A percentile compares a stretch with the other conserved stretches of the same genome.
Conservation (phyloP, 768 basidiomycete species). For the Lactarius indigo region DNA sequence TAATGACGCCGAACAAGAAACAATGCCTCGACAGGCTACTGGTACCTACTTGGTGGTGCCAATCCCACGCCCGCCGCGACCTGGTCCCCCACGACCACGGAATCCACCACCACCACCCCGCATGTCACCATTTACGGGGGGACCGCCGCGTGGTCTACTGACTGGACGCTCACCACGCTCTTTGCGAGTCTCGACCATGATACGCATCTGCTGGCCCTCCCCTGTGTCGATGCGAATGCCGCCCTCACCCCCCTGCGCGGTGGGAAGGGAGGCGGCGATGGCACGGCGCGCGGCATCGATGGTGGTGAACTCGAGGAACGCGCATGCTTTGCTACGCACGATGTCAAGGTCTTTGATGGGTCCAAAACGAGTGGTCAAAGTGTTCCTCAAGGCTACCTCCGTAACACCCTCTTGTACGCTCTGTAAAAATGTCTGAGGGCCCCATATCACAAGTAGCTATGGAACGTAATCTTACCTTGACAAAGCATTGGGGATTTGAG, state of each 20-base stretch:
- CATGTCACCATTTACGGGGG: slow-evolving; percentile 49
- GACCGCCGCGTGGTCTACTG: slow-evolving; percentile 58
- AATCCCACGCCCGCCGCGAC: slow-evolving; percentile 41
- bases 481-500: slow-evolving; percentile 79
- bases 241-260: slow-evolving; percentile 78
- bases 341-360: slow-evolving; percentile 86
- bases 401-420: slow-evolving; percentile 70
- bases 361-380: slow-evolving; percentile 66
- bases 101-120: slow-evolving; percentile 49
- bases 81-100: slow-evolving; percentile 44
- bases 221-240: slow-evolving; percentile 76
- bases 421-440: slow-evolving; percentile 34
- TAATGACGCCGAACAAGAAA: slow-evolving; percentile 22
- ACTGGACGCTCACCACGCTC: slow-evolving; percentile 82
- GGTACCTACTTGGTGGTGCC: slow-evolving; percentile 26
- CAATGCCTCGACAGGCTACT: neutral
- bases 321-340: slow-evolving; percentile 83
- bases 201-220: slow-evolving; percentile 49
- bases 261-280: slow-evolving; percentile 67
- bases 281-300: slow-evolving; percentile 84
- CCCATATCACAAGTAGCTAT: neutral
- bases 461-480: slow-evolving; percentile 58
- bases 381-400: slow-evolving; percentile 44
- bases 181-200: slow-evolving; percentile 86
- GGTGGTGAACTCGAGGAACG: slow-evolving; percentile 84